phyloP scores from a whole-genome alignment of 2,329 filamentous ascomycete species.

The Penicillium sp. region DNA sequence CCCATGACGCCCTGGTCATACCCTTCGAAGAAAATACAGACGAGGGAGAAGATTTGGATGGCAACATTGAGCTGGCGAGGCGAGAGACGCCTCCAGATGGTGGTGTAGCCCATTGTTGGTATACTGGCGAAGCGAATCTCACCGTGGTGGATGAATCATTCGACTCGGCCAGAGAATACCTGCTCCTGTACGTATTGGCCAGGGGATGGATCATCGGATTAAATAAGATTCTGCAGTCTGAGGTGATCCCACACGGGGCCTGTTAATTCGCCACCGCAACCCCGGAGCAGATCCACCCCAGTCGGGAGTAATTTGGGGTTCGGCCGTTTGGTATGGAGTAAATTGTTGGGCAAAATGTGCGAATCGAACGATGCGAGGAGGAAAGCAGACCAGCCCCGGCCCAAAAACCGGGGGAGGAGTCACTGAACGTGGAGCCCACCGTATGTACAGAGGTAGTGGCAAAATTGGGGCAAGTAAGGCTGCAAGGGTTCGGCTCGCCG shows the following conservation, averaged over 20 bases:
- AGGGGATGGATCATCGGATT: background rate
- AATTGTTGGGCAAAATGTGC: too few species aligned
- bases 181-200: background rate
- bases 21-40: slow-evolving; percentile 48
- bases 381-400: too few species aligned
- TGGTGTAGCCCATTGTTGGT: slow-evolving; percentile 38
- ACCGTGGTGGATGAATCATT: too few species aligned
- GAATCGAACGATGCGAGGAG: too few species aligned
- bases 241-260: background rate
- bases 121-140: background rate
- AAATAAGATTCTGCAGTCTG: background rate
- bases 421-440: background rate
- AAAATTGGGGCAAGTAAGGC: too few species aligned
- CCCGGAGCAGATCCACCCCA: too few species aligned
- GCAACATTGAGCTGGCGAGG: slow-evolving; percentile 49
- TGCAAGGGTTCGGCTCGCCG: background rate
- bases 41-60: slow-evolving; percentile 38
- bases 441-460: too few species aligned
- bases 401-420: slow-evolving; percentile 2
- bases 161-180: too few species aligned
- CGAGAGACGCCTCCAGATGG: slow-evolving; percentile 50
- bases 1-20: slow-evolving; percentile 63
- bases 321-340: too few species aligned
- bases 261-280: background rate
- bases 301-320: too few species aligned